phyloP scores from a whole-genome alignment of 768 basidiomycete genomes.

The Pulveroboletus ravenelii region DNA sequence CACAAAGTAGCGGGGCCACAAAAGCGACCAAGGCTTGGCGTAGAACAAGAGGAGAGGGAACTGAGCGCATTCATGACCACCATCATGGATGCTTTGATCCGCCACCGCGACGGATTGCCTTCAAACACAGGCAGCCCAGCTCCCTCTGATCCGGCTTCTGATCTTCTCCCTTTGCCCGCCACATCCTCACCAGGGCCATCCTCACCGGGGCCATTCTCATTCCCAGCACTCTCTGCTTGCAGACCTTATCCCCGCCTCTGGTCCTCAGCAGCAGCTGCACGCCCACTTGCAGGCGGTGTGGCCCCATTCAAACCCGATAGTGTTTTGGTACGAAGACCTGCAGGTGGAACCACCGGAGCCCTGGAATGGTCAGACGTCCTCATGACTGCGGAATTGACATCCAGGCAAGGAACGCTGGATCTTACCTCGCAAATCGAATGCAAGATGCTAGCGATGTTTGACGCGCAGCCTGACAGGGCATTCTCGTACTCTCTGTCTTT shows the following conservation, averaged over 20 bases:
- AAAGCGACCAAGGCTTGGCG: neutral
- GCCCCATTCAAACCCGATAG: neutral
- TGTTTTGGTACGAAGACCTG: neutral
- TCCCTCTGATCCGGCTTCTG: neutral
- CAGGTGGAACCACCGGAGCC: neutral
- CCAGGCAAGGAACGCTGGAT: neutral
- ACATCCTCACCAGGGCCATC: too few relatives aligned
- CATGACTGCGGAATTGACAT: neutral
- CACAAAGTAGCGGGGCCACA: neutral
- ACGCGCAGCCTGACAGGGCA: neutral
- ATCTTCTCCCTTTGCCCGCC: too few relatives aligned
- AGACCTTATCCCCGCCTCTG: neutral
- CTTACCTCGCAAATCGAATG: neutral
- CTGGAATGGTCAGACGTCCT: neutral
- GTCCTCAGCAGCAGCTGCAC: neutral
- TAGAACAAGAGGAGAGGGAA: neutral
- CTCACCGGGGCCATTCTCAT: too few relatives aligned
- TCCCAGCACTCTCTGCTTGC: too few relatives aligned
- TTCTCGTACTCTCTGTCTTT: neutral
- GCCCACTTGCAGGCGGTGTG: neutral
- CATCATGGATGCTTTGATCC: too few relatives aligned
- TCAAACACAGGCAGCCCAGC: too few relatives aligned
- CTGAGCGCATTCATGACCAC: neutral
- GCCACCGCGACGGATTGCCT: too few relatives aligned
- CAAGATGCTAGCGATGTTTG: neutral